Evolutionary conservation across 2,329 filamentous ascomycete genomes (phyloP).

Genomic region (Dendrostoma leiphaemia): DNA sequence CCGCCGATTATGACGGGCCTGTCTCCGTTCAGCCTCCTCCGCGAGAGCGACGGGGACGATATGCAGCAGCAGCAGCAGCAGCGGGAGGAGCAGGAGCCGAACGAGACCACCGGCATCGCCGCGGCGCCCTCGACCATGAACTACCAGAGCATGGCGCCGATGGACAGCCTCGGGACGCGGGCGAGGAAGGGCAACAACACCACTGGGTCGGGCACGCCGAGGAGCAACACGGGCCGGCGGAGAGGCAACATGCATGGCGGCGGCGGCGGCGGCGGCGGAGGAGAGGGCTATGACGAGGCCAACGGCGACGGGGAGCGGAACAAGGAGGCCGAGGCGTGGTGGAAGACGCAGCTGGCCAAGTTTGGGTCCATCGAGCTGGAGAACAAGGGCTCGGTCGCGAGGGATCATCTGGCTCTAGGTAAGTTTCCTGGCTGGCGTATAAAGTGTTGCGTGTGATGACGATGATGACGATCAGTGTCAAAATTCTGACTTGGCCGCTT

Average conservation of each 20-base stretch:
- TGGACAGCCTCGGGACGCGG: constrained; percentile 3
- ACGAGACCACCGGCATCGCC: constrained; percentile 16
- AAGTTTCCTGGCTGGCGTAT: constrained; percentile 21
- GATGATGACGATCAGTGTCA: no score
- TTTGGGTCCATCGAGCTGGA: constrained; percentile 71
- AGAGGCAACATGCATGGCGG: neutral
- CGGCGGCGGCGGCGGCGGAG: no score
- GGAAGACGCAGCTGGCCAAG: constrained; percentile 51
- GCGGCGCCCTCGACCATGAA: constrained; percentile 8
- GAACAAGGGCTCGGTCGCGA: constrained; percentile 80
- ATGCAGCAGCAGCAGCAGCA: neutral
- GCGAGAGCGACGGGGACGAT: neutral
- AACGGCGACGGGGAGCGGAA: constrained; percentile 16
- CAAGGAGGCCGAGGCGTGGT: constrained; percentile 34
- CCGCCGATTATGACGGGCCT: neutral
- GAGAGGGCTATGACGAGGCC: no score
- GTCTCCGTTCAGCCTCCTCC: neutral
- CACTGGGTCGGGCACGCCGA: neutral
- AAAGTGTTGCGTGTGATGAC: neutral
- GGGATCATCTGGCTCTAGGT: constrained; percentile 81
- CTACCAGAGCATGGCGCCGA: constrained; percentile 17
- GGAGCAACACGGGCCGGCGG: constrained; percentile 1
- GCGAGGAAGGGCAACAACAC: neutral
- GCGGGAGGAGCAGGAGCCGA: neutral
- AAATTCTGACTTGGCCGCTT: neutral